Evolutionary conservation across 495 filamentous ascomycete genomes (phyloP).

Genomic region (Podospora australis): DNA sequence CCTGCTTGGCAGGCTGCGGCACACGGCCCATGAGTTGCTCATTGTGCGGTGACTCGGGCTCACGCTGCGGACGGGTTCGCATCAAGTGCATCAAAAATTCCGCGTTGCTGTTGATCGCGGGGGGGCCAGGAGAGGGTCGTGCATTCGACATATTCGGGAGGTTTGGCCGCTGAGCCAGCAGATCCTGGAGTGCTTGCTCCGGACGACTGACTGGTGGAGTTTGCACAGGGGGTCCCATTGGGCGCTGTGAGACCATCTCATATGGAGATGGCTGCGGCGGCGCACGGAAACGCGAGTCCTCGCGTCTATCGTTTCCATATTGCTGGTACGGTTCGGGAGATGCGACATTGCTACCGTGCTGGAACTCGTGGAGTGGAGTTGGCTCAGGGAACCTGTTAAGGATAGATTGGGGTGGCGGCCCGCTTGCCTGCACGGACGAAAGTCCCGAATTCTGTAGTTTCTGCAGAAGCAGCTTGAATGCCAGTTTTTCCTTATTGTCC

Average conservation of each 20-base stretch:
- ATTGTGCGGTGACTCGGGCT: constrained; percentile 38
- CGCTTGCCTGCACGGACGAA: constrained; percentile 13
- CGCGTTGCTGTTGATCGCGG: constrained; percentile 41
- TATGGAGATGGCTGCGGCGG: constrained; percentile 25
- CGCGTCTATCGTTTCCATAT: constrained; percentile 36
- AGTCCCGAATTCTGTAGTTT: constrained; percentile 56
- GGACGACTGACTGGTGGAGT: constrained; percentile 35
- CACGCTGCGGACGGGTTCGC: constrained; percentile 36
- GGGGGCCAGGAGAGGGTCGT: constrained; percentile 32
- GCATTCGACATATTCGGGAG: constrained; percentile 30
- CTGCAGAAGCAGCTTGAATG: constrained; percentile 79
- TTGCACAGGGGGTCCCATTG: constrained; percentile 30
- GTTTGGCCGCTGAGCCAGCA: constrained; percentile 45
- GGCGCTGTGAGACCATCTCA: constrained; percentile 40
- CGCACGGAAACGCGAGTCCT: constrained; percentile 28
- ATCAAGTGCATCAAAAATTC: constrained; percentile 53
- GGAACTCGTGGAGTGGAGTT: constrained; percentile 21
- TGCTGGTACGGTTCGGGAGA: constrained; percentile 40
- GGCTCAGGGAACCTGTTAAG: constrained; percentile 24
- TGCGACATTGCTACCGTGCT: constrained; percentile 26
- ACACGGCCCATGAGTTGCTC: constrained; percentile 30
- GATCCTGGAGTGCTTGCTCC: constrained; percentile 49
- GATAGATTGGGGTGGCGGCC: constrained; percentile 11
- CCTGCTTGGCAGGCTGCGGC: constrained; percentile 27
- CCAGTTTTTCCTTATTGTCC: constrained; percentile 76